phyloP scores from a whole-genome alignment of 176 grass and related monocot species.

The Luzula sylvatica region DNA sequence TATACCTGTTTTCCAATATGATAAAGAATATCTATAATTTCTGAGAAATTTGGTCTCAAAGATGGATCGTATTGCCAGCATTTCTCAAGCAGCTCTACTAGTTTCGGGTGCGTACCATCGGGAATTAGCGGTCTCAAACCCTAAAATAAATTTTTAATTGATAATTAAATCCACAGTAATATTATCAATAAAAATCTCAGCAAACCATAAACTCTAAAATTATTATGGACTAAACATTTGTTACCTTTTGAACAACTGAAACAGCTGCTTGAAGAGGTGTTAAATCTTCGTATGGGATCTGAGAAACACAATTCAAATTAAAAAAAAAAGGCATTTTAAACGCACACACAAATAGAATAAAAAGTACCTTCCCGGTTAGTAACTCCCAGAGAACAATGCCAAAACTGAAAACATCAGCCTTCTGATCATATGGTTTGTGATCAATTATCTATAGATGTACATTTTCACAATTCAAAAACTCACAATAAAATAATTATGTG shows the following conservation, averaged over 20 bases:
- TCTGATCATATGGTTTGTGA: slow-evolving; percentile 36
- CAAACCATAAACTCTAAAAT: neutral
- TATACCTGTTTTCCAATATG: slow-evolving; percentile 42
- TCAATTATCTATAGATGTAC: slow-evolving; percentile 35
- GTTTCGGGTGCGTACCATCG: slow-evolving; percentile 45
- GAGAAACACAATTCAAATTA: slow-evolving; percentile 4
- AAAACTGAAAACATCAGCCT: slow-evolving; percentile 42
- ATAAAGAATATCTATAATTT: slow-evolving; percentile 52
- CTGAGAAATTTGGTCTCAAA: slow-evolving; percentile 60
- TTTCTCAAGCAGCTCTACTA: slow-evolving; percentile 43
- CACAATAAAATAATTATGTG: too few relatives aligned
- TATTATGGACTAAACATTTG: neutral
- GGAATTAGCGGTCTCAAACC: slow-evolving; percentile 21
- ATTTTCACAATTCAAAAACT: neutral
- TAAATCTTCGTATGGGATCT: slow-evolving; percentile 81
- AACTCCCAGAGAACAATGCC: slow-evolving; percentile 35
- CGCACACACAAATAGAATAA: neutral
- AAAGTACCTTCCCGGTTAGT: slow-evolving; percentile 19
- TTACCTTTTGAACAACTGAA: slow-evolving; percentile 75
- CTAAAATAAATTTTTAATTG: slow-evolving; percentile 8
- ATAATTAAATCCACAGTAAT: neutral
- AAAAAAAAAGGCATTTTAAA: neutral
- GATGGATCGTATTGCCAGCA: slow-evolving; percentile 76
- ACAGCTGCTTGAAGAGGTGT: slow-evolving; percentile 81
- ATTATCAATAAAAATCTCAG: neutral